Conservation (phyloP, 1,284 basidiomycete genomes). For the Coriolopsis trogii region DNA sequence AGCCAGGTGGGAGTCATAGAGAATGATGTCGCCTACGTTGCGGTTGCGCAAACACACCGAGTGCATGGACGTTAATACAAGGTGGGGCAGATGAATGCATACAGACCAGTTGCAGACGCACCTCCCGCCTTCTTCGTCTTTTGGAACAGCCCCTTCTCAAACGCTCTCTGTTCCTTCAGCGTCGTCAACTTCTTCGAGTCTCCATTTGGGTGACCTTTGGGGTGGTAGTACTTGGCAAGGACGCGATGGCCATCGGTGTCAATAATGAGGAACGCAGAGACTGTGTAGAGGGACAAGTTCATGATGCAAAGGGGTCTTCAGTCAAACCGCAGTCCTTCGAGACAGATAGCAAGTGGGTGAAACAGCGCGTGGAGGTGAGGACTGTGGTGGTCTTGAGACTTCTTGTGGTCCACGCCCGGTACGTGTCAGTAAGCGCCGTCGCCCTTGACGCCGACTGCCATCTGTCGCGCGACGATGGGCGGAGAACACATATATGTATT, state of each 20-base stretch:
- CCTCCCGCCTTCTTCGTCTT: conserved; percentile 94
- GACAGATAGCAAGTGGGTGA: too few relatives aligned
- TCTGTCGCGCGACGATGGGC: too few relatives aligned
- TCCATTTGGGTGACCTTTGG: conserved; percentile 67
- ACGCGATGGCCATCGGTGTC: conserved; percentile 95
- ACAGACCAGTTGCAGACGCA: conserved; percentile 41
- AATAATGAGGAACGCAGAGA: conserved; percentile 88
- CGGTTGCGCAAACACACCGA: not conserved
- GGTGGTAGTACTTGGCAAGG: conserved; percentile 92
- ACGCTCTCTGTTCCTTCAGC: conserved; percentile 92
- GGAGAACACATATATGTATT: too few relatives aligned
- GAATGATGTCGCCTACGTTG: conserved; percentile 86
- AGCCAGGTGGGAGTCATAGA: conserved; percentile 90
- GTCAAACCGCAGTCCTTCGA: not conserved
- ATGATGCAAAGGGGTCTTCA: conserved; percentile 27
- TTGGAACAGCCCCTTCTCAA: conserved; percentile 94
- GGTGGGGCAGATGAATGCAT: not conserved
- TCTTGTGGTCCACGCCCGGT: too few relatives aligned
- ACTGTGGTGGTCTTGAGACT: too few relatives aligned
- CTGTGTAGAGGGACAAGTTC: conserved; percentile 87
- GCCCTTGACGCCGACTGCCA: too few relatives aligned
- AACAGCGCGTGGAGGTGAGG: too few relatives aligned
- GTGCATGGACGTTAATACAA: not conserved
- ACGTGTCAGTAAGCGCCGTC: too few relatives aligned
- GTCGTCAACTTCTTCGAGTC: conserved; percentile 69